phyloP scores from a whole-genome alignment of 495 filamentous ascomycete species.

The Aspergillus diversus region DNA sequence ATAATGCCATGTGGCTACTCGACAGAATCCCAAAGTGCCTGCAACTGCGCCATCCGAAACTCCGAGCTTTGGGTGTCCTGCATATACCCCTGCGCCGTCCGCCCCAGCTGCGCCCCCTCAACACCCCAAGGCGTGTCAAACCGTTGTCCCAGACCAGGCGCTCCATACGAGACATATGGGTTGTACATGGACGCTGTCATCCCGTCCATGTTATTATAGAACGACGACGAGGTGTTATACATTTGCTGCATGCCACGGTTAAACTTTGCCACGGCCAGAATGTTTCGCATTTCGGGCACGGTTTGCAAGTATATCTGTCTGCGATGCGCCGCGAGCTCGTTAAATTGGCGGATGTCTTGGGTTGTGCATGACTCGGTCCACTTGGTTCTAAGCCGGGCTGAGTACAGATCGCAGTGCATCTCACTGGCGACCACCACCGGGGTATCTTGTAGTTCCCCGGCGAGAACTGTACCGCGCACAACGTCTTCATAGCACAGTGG shows the following conservation, averaged over 20 bases:
- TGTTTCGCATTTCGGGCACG: slow-evolving; percentile 7
- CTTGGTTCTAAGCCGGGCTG: background rate
- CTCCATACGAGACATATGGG: background rate
- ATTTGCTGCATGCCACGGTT: slow-evolving; percentile 1
- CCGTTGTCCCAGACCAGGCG: background rate
- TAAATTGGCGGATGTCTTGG: background rate
- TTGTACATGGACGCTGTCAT: background rate
- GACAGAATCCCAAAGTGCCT: slow-evolving; percentile 4
- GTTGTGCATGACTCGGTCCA: background rate
- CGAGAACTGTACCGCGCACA: background rate
- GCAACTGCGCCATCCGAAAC: background rate
- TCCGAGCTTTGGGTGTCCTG: background rate
- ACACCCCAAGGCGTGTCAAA: slow-evolving; percentile 12
- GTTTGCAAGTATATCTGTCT: background rate
- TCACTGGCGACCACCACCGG: background rate
- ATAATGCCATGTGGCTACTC: background rate
- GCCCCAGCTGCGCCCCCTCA: slow-evolving; percentile 9
- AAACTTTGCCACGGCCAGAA: background rate
- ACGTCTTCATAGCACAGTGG: background rate
- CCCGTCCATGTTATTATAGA: background rate
- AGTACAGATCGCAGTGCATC: background rate
- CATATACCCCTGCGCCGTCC: slow-evolving; percentile 5
- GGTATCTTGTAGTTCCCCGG: background rate
- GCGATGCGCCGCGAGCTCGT: slow-evolving; percentile 7
- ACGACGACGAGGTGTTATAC: background rate